Conservation (phyloP, 2,329 filamentous ascomycete species). For the Orbilia oligospora region DNA sequence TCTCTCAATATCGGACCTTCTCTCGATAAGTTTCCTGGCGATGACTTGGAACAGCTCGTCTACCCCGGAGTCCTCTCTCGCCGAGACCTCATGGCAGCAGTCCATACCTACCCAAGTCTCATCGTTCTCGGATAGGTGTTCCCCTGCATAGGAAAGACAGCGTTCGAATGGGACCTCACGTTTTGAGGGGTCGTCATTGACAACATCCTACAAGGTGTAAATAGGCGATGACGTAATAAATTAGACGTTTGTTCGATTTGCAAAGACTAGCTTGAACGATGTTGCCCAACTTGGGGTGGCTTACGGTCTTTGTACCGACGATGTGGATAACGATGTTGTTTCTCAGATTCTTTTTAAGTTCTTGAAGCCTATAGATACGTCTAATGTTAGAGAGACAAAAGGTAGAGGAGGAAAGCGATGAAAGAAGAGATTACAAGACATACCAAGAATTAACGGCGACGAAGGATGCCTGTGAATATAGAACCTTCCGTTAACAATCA, state of each 20-base stretch:
- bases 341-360: constrained; percentile 64
- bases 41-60: constrained; percentile 96
- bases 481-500: constrained; percentile 29
- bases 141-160: constrained; percentile 90
- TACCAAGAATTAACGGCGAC: constrained; percentile 64
- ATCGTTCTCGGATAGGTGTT: constrained; percentile 68
- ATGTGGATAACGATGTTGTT: constrained; percentile 65
- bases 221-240: background rate
- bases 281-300: background rate
- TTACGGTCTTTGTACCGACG: constrained; percentile 82
- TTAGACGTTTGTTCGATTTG: background rate
- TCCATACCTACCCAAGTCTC: constrained; percentile 81
- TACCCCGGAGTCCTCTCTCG: constrained; percentile 75
- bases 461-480: constrained; percentile 61
- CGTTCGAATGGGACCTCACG: constrained; percentile 93
- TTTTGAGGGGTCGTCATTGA: constrained; percentile 82
- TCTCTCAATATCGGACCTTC: constrained; percentile 63
- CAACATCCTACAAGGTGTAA: constrained; percentile 74
- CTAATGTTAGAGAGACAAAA: constrained; percentile 40
- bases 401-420: constrained; percentile 13
- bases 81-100: constrained; percentile 95
- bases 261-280: background rate
- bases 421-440: background rate
- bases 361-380: constrained; percentile 63
- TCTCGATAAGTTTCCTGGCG: constrained; percentile 85